Conservation (phyloP, 2,329 filamentous ascomycete genomes). For the Curvularia hawaiiensis region DNA sequence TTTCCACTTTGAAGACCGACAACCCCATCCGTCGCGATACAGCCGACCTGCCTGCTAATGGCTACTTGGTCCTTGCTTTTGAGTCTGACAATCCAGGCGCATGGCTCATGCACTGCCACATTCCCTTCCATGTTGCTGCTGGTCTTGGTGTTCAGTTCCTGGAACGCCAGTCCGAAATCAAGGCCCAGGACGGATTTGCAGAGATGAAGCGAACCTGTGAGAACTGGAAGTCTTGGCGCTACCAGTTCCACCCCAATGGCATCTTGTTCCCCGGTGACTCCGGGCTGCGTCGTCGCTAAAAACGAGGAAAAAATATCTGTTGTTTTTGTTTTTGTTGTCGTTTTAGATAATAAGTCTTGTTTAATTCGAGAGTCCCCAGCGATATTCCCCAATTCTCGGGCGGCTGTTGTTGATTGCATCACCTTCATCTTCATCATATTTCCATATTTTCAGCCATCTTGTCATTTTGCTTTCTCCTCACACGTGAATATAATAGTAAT, state of each 20-base stretch:
- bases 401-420: neutral
- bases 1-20: constrained; percentile 34
- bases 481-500: neutral
- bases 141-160: constrained; percentile 60
- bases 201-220: constrained; percentile 35
- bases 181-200: constrained; percentile 20
- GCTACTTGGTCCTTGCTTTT: constrained; percentile 46
- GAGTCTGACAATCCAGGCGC: constrained; percentile 47
- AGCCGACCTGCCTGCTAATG: constrained; percentile 39
- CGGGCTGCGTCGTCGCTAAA: constrained; percentile 9
- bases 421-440: neutral
- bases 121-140: constrained; percentile 43
- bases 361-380: neutral
- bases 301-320: neutral
- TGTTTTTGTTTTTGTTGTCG: neutral
- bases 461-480: neutral
- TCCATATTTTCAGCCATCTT: neutral
- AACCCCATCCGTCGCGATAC: constrained; percentile 47
- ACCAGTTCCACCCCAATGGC: constrained; percentile 13
- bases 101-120: constrained; percentile 49
- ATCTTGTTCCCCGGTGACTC: constrained; percentile 25
- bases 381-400: neutral
- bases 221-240: constrained; percentile 26
- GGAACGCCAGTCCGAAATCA: constrained; percentile 48
- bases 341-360: neutral